Percentiles rank a stretch among this genome's conserved stretches.
Evolutionary conservation across 2,329 filamentous ascomycete species (phyloP).

Genomic region (Diplodia intermedia): DNA sequence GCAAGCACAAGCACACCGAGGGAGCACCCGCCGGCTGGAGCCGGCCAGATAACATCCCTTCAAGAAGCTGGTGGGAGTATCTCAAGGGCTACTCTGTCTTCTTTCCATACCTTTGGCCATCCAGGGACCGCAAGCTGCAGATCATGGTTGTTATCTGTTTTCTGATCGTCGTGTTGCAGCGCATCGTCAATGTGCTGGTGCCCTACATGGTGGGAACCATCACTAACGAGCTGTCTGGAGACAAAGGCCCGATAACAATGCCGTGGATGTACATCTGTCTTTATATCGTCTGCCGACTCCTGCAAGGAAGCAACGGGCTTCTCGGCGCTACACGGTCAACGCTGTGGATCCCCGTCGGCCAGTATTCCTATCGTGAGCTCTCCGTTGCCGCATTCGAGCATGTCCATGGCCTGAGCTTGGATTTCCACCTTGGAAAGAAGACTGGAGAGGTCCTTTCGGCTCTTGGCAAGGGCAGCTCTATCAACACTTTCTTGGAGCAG

Average conservation of each 20-base stretch:
- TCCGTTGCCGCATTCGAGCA: constrained; percentile 97
- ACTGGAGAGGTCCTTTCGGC: constrained; percentile 96
- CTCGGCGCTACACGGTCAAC: constrained; percentile 82
- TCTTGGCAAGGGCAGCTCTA: constrained; percentile 92
- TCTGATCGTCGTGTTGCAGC: constrained; percentile 77
- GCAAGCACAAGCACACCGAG: constrained; percentile 53
- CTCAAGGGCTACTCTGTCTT: constrained; percentile 90
- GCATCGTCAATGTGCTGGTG: constrained; percentile 84
- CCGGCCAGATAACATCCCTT: constrained; percentile 82
- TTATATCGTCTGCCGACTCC: constrained; percentile 77
- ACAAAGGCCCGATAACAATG: constrained; percentile 58
- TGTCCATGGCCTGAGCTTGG: constrained; percentile 90
- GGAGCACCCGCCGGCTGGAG: constrained; percentile 83
- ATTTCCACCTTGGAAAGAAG: constrained; percentile 95
- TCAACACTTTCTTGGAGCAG: constrained; percentile 96
- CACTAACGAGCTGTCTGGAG: constrained; percentile 72
- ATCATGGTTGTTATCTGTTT: constrained; percentile 84
- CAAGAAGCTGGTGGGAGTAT: constrained; percentile 96
- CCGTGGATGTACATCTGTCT: constrained; percentile 78
- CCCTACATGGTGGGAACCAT: constrained; percentile 81
- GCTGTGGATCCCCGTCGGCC: constrained; percentile 94
- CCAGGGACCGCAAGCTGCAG: constrained; percentile 77
- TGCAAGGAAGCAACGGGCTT: constrained; percentile 88
- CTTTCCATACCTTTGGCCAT: constrained; percentile 96
- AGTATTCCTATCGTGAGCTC: constrained; percentile 94